These are phyloP conservation scores for Salvia rosmarinus DNA, from an alignment of 257 asterid species.

Conservation along the genomic window DNA sequence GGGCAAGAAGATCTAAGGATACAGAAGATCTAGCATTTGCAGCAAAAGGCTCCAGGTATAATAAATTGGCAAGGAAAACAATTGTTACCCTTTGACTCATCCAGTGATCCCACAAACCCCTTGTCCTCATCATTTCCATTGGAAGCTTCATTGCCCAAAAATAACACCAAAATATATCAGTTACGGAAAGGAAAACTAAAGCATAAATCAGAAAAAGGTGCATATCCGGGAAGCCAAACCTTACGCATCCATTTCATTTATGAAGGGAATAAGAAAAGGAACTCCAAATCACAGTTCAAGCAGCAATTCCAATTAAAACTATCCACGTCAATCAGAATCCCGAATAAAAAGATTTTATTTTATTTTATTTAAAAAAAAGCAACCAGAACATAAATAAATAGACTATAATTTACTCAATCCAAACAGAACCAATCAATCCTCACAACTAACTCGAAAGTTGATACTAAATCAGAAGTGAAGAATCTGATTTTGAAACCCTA, in stretches of 20 bases:
- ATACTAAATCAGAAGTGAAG: conserved; percentile 29
- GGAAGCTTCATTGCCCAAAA: conserved; percentile 41
- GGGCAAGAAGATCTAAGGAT: conserved; percentile 7
- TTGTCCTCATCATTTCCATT: conserved; percentile 80
- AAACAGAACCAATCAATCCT: conserved; percentile 22
- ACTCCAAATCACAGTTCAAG: conserved; percentile 22
- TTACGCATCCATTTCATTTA: conserved; percentile 13
- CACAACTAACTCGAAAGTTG: conserved; percentile 15
- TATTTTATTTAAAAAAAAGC: background rate
- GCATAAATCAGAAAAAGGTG: conserved; percentile 10
- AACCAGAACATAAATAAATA: background rate
- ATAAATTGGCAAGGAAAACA: conserved; percentile 16
- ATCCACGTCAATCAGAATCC: background rate
- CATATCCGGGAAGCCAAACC: conserved; percentile 15
- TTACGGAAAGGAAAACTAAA: background rate
- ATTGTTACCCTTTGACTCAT: conserved; percentile 74
- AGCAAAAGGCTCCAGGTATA: conserved; percentile 13
- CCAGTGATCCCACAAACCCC: conserved; percentile 60
- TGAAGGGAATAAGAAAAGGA: background rate
- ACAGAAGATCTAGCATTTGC: background rate
- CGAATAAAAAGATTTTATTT: background rate
- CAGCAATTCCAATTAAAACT: background rate
- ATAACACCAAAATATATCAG: conserved; percentile 18
- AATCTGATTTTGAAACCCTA: conserved; percentile 63
- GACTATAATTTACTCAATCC: conserved; percentile 7